These are phyloP conservation scores for Solanum hybrid DNA, from an alignment of 305 asterid genomes.

Conservation along the genomic window DNA sequence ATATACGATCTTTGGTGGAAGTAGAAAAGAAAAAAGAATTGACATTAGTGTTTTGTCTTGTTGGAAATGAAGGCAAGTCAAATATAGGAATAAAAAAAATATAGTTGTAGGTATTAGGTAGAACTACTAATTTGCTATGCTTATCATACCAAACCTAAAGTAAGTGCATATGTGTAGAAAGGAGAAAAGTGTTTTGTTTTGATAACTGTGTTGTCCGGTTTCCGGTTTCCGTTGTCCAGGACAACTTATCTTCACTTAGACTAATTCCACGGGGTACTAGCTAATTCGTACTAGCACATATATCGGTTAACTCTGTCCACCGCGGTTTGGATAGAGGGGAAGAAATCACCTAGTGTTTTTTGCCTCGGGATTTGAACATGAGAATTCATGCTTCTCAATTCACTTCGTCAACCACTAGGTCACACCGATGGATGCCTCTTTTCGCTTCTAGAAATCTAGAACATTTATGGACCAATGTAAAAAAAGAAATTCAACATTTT, in stretches of 20 bases:
- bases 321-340: not conserved
- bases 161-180: not conserved
- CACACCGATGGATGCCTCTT: not conserved
- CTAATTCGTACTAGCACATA: not conserved
- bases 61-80: not conserved
- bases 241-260: not conserved
- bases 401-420: not conserved
- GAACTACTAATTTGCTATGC: not conserved
- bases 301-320: not conserved
- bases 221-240: not conserved
- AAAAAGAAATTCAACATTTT: not conserved
- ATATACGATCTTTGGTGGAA: not conserved
- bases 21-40: not conserved
- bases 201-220: not conserved
- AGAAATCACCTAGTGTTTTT: not conserved
- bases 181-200: not conserved
- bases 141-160: not conserved
- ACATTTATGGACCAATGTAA: not conserved
- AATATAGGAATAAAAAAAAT: not conserved
- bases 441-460: not conserved
- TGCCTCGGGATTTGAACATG: not conserved
- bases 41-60: not conserved
- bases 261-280: not conserved
- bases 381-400: not conserved
- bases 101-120: not conserved